Evolutionary conservation across 176 grass and related monocot genomes (phyloP).

Genomic region (Elaeis guineensis): DNA sequence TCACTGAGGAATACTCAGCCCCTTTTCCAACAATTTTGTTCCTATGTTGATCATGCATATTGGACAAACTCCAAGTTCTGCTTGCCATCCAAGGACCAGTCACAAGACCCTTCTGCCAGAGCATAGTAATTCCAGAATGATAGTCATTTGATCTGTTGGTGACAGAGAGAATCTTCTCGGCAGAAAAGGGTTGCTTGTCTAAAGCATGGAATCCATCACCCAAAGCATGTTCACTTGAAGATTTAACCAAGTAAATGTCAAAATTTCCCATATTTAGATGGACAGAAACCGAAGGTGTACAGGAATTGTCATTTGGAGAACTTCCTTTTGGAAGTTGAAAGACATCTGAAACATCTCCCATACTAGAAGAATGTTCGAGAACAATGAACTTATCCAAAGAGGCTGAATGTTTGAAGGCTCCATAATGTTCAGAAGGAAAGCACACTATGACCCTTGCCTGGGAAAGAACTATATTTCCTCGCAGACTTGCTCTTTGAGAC

Average conservation of each 20-base stretch:
- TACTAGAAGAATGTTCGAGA: conserved; percentile 49
- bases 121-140: conserved; percentile 47
- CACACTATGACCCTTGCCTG: conserved; percentile 62
- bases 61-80: conserved; percentile 70
- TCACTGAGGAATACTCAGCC: conserved; percentile 61
- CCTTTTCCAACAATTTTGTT: conserved; percentile 50
- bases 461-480: conserved; percentile 47
- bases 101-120: conserved; percentile 46
- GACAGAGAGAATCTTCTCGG: conserved; percentile 69
- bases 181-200: conserved; percentile 46
- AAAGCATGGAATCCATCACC: conserved; percentile 8
- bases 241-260: conserved; percentile 68
- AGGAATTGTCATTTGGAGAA: conserved; percentile 23
- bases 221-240: conserved; percentile 13
- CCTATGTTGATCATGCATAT: conserved; percentile 46
- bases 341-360: conserved; percentile 25
- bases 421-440: conserved; percentile 53
- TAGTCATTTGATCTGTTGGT: conserved; percentile 24
- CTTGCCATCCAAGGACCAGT: conserved; percentile 44
- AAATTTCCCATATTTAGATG: conserved; percentile 56
- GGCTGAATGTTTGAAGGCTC: conserved; percentile 43
- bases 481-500: conserved; percentile 30
- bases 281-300: conserved; percentile 44
- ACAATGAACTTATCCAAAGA: conserved; percentile 68
- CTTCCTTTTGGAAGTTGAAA: conserved; percentile 28